Conservation (phyloP, 805 yeast genomes). For the Saccharomyces paradoxus region DNA sequence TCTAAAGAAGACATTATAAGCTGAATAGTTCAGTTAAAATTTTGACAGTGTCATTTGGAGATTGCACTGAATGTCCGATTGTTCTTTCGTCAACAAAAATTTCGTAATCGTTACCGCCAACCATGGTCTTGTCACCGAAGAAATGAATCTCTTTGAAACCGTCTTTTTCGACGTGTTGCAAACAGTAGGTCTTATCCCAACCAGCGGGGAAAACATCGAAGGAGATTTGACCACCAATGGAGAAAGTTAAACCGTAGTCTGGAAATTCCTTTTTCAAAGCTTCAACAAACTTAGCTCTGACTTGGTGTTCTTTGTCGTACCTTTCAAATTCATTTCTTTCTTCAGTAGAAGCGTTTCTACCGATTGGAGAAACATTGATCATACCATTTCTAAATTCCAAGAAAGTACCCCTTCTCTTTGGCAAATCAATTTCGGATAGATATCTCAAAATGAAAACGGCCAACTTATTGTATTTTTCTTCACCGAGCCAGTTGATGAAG, state of each 20-base stretch:
- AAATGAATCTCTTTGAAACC: slow-evolving; percentile 85
- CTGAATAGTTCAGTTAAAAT: slow-evolving; percentile 76
- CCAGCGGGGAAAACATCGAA: slow-evolving; percentile 99
- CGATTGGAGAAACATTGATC: slow-evolving; percentile 96
- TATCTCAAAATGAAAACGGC: slow-evolving; percentile 79
- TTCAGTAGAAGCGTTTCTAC: slow-evolving; percentile 91
- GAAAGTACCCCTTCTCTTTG: slow-evolving; percentile 97
- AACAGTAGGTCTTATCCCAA: slow-evolving; percentile 98
- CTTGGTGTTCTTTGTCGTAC: slow-evolving; percentile 68
- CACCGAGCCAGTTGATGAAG: slow-evolving; percentile 92
- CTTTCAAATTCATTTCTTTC: slow-evolving; percentile 91
- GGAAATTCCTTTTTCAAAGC: slow-evolving; percentile 80
- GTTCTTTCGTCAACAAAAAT: slow-evolving; percentile 89
- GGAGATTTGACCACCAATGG: slow-evolving; percentile 98
- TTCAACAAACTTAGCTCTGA: slow-evolving; percentile 77
- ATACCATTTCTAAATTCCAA: slow-evolving; percentile 98
- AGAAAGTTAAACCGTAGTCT: slow-evolving; percentile 81
- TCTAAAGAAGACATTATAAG: slow-evolving; percentile 14
- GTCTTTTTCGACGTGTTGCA: slow-evolving; percentile 83
- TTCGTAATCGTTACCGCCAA: slow-evolving; percentile 98
- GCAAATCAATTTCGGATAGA: slow-evolving; percentile 78
- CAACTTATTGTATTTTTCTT: slow-evolving; percentile 84
- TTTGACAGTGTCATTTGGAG: slow-evolving; percentile 81
- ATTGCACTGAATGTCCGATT: slow-evolving; percentile 85
- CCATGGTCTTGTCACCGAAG: slow-evolving; percentile 95